These are phyloP conservation scores for Phytopythium litorale DNA, from an alignment of 352 stramenopile genomes.

Conservation along the genomic window DNA sequence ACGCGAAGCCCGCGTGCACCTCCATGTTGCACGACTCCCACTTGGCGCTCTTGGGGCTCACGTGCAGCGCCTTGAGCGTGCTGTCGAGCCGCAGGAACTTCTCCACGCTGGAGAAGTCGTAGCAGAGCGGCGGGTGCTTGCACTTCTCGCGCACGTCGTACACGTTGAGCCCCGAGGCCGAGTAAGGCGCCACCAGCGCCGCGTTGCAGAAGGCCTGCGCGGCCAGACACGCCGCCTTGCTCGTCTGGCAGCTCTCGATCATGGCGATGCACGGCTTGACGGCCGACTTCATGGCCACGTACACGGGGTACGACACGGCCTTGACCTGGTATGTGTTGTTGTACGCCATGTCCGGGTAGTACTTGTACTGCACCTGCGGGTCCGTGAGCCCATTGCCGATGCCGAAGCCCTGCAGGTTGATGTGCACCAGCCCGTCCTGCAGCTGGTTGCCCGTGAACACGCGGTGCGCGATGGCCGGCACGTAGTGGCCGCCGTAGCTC, in stretches of 20 bases:
- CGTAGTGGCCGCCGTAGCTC: conserved; percentile 93
- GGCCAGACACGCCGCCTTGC: conserved; percentile 64
- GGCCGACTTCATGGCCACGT: conserved; percentile 63
- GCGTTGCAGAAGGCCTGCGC: conserved; percentile 91
- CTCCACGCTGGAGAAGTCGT: conserved; percentile 93
- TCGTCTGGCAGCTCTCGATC: conserved; percentile 87
- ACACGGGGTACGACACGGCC: conserved; percentile 53
- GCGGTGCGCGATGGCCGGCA: conserved; percentile 72
- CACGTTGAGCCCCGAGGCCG: conserved; percentile 53
- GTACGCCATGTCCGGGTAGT: conserved; percentile 87
- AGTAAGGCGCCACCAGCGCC: conserved; percentile 60
- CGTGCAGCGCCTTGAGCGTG: conserved; percentile 86
- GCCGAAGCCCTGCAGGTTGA: conserved; percentile 92
- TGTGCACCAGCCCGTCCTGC: conserved; percentile 42
- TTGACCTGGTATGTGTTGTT: conserved; percentile 88
- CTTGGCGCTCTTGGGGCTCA: conserved; percentile 68
- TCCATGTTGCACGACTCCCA: conserved; percentile 95
- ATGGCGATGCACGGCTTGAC: conserved; percentile 60
- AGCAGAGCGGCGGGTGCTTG: conserved; percentile 89
- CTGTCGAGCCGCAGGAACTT: conserved; percentile 83
- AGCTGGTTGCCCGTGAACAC: conserved; percentile 77
- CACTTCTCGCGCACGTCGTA: conserved; percentile 94
- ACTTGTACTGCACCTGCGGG: conserved; percentile 88
- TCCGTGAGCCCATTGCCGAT: conserved; percentile 97
- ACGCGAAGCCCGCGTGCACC: conserved; percentile 92